A percentile compares a stretch with the other conserved stretches of the same genome.
Conservation (phyloP, 345 rosid species). For the Conringia planisiliqua region DNA sequence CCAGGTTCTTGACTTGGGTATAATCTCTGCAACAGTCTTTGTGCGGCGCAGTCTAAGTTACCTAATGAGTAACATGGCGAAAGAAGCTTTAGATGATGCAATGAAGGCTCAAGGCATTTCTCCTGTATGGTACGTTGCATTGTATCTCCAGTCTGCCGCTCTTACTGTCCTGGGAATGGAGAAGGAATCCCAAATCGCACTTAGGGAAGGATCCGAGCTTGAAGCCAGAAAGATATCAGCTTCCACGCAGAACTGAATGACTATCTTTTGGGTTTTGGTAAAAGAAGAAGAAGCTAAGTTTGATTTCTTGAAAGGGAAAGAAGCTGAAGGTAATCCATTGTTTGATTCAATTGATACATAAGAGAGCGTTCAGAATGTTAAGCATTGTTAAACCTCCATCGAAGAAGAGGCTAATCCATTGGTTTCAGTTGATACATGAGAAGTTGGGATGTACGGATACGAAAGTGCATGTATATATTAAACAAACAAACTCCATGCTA, state of each 20-base stretch:
- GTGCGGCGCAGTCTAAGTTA: conserved; percentile 76
- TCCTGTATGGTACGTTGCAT: conserved; percentile 76
- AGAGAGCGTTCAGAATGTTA: neutral
- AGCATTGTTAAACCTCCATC: neutral
- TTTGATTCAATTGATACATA: neutral
- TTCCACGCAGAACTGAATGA: conserved; percentile 8
- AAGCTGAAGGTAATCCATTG: neutral
- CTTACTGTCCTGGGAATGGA: conserved; percentile 62
- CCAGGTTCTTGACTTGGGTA: conserved; percentile 74
- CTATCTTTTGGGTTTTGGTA: neutral
- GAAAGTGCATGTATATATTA: neutral
- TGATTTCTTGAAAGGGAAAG: neutral
- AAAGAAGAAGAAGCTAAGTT: neutral
- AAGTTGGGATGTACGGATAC: neutral
- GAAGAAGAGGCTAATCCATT: conserved; percentile 1
- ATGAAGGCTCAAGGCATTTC: conserved; percentile 67
- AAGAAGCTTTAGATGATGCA: conserved; percentile 75
- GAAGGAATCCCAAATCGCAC: conserved; percentile 64
- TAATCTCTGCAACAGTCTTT: conserved; percentile 68
- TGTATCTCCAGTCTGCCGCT: conserved; percentile 70
- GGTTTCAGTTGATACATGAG: conserved; percentile 14
- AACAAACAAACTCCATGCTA: neutral
- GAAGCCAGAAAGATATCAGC: conserved; percentile 44
- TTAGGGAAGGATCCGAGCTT: conserved; percentile 61
- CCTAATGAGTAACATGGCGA: conserved; percentile 60